Evolutionary conservation across 2,329 filamentous ascomycete genomes (phyloP), one percentile per base, ranked within the genome.

Genomic region (Hirsutella thompsonii): DNA sequence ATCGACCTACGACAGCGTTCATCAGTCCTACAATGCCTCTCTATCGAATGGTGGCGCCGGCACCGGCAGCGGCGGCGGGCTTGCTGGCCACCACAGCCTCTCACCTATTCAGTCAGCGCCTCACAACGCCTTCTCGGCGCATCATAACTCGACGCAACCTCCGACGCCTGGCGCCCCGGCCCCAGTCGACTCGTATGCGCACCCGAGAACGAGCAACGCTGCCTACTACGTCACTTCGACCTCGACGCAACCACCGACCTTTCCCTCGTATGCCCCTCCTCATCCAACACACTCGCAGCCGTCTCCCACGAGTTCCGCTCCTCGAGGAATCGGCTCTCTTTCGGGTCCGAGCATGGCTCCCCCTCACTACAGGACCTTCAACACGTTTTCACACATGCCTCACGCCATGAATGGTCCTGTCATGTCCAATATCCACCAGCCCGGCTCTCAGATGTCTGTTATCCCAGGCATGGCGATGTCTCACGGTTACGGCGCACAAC

Each of bases 341-440:
- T 45, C 53, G 3, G 47, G 48, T 8, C 47, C 56, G 3, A 44
- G 51, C 20, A 61, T 64, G 59, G 60, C 57, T 4, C 72, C 77
- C 4, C 74, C 47, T 20, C 40, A 74, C 41, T 77, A 76, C 46
- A 49, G 57, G 57, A 32, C 30, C 30, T 32, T 8, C 30, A 16
- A 16, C n/a, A 5, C 30, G 11, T 26, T 21, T 13, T 13, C 35
- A 11, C 8, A 18, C 23, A 38, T 42, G 3, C 68, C 83, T 3
- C 72, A 81, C 3, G 66, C 69, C n/a, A 72, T 80, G 67, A 64
- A 68, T 34, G 78, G 79, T 1, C 72, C 81, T 1, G 79, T 90
- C 21, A 77, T 90, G 67, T 82, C 83, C 14, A 92, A 90, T 54
- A 72, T 92, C 20, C 76, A 81, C 52, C 84, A 80, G 45, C 85